Base-by-base conservation (phyloP, 352 stramenopile genomes). In the Globisporangium paddicum region DNA sequence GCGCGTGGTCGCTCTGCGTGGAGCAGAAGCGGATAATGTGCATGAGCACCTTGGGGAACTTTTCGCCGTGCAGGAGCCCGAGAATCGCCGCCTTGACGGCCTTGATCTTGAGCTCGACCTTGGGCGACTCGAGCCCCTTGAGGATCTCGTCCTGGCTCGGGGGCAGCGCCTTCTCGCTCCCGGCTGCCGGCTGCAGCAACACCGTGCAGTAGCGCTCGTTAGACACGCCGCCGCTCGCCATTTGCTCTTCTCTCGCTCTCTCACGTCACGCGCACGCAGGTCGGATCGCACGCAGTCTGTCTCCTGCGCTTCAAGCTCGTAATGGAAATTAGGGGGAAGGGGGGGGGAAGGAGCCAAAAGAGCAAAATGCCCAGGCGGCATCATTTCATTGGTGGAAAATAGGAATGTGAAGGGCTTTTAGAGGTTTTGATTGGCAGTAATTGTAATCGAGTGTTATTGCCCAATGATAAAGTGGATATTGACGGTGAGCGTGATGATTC, bases 1-100 rank as follows among this genome's bases (percentile, higher is more conserved):
- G 82, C 67, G 97, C 93, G 79, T 99, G 98, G 79, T 99, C 97
- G 55, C 98, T 97, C 48, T 98, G 97, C 56, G 98, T 99, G 58
- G 98, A 98, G 78, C 97, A 99, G 75, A 98, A 99, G 53, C 95
- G 96, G 69, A 99, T 99, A 55, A 99, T 98, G 75, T 98, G 97
- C 97, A 99, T 99, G 32, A 99, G 82, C 72, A 99, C 95, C 64
- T 96, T 95, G 19, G 96, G 96, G 82, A 99, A 96, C 62, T 98
- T 91, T 72, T 99, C 97, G 58, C 97, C 98, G n/a, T 97, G 96
- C 18, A 99, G 87, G 69, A 99, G 83, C 37, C 96, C 90, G 68
- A 99, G 89, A 60, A 99, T 99, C 55, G 97, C 96, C 57, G 86
- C 92, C 80, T 99, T 99, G n/a, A 99, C 82, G 40, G 96, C 97